Percentiles rank a stretch among this genome's conserved stretches.
phyloP scores from a whole-genome alignment of 768 basidiomycete genomes.

The Trametopsis cervina region DNA sequence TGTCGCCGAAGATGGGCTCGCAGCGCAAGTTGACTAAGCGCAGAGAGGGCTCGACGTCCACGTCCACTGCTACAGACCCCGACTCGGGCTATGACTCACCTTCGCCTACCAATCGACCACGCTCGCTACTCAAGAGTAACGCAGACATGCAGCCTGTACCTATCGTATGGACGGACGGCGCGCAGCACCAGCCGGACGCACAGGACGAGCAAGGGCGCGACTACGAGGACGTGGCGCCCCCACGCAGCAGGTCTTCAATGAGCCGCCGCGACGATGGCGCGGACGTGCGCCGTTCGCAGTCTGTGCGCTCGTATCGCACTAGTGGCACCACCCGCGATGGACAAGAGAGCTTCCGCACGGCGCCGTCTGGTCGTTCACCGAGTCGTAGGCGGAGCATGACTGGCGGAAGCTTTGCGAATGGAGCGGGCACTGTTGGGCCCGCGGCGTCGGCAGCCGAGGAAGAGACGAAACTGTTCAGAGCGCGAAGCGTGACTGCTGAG shows the following conservation, averaged over 20 bases:
- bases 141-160: conserved; percentile 17
- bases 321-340: conserved; percentile 2
- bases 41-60: conserved; percentile 7
- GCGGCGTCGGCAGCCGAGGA: conserved; percentile 35
- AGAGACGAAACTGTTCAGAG: conserved; percentile 27
- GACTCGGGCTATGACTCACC: conserved; percentile 20
- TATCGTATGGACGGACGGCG: conserved; percentile 17
- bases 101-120: background rate
- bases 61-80: conserved; percentile 3
- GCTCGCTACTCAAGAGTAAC: background rate
- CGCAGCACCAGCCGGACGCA: background rate
- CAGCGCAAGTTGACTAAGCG: background rate
- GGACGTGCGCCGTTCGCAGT: conserved; percentile 14
- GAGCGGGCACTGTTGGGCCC: conserved; percentile 47
- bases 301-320: conserved; percentile 20
- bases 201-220: background rate
- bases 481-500: conserved; percentile 42
- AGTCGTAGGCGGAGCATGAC: conserved; percentile 16
- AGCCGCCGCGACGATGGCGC: background rate
- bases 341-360: conserved; percentile 14
- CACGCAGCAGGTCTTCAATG: background rate
- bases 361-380: conserved; percentile 13
- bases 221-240: background rate
- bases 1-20: background rate
- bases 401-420: conserved; percentile 40